Conservation (phyloP, 2,329 filamentous ascomycete species). For the Botrytis fragariae region DNA sequence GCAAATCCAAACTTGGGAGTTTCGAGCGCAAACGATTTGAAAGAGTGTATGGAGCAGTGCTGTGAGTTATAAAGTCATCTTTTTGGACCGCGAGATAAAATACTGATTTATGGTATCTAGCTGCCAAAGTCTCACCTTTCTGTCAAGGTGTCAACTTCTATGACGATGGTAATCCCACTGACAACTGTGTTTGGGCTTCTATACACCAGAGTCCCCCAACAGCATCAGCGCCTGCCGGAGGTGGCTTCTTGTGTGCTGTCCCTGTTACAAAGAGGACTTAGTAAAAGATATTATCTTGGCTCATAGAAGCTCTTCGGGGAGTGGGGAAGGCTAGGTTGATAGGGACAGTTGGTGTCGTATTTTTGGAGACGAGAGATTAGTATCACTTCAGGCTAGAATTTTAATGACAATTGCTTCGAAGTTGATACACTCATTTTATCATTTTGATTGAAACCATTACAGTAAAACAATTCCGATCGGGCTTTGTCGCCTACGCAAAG, state of each 20-base stretch:
- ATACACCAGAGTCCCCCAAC: background rate
- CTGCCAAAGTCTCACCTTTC: background rate
- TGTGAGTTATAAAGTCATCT: background rate
- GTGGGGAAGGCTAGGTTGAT: background rate
- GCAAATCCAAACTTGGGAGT: conserved; percentile 4
- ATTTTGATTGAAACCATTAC: background rate
- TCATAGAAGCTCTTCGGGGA: background rate
- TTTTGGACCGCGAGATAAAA: background rate
- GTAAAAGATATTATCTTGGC: background rate
- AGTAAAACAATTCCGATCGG: background rate
- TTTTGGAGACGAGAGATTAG: background rate
- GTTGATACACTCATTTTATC: background rate
- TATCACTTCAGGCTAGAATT: conserved; percentile 6
- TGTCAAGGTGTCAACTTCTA: conserved; percentile 8
- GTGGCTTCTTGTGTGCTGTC: background rate
- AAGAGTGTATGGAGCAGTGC: conserved; percentile 17
- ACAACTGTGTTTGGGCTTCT: conserved; percentile 9
- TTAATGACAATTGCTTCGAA: conserved; percentile 5
- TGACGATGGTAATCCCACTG: conserved; percentile 7
- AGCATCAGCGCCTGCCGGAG: background rate
- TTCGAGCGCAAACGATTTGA: conserved; percentile 10
- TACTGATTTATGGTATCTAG: background rate
- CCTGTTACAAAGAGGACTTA: background rate
- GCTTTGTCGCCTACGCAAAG: background rate
- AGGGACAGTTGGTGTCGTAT: background rate